These are phyloP conservation scores for Apophysomyces trapeziformis DNA, from an alignment of 371 early-diverging fungal species.

Conservation along the genomic window DNA sequence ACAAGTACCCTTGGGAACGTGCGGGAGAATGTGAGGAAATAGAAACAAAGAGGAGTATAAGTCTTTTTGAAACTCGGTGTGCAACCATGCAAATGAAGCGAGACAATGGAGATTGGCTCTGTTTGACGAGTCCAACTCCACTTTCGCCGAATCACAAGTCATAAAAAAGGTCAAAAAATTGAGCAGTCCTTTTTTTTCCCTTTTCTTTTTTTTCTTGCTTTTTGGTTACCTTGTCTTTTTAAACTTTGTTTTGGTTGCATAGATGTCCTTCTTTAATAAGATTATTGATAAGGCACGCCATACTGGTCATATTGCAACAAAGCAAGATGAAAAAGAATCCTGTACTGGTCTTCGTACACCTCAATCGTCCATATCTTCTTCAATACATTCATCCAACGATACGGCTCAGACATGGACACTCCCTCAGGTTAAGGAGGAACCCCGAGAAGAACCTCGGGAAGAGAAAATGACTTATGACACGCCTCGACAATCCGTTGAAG, in stretches of 20 bases:
- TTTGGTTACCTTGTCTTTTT: conserved; percentile 6
- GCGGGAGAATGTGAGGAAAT: too few species aligned
- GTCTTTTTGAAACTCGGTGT: conserved; percentile 1
- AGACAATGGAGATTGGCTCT: not conserved
- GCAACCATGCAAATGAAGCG: conserved; percentile 9
- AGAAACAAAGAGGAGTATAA: not conserved
- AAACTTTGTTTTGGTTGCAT: not conserved
- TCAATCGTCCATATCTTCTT: conserved; percentile 9
- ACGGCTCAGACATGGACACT: not conserved
- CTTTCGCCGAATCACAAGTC: not conserved
- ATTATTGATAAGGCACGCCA: conserved; percentile 28
- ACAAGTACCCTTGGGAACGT: too few species aligned
- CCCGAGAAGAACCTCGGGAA: conserved; percentile 8
- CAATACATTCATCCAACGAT: conserved; percentile 8
- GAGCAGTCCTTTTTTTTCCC: conserved; percentile 18
- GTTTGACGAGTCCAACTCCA: not conserved
- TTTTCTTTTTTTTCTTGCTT: conserved; percentile 10
- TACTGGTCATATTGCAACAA: not conserved
- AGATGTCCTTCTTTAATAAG: conserved; percentile 30
- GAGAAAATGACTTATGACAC: conserved; percentile 7
- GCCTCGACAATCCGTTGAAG: not conserved
- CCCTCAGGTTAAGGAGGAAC: conserved; percentile 9
- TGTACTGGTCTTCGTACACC: conserved; percentile 3
- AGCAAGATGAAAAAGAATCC: not conserved
- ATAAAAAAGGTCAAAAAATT: conserved; percentile 2